Evolutionary conservation across 306 rosid genomes (phyloP).

Genomic region (Hippophae gyantsensis): DNA sequence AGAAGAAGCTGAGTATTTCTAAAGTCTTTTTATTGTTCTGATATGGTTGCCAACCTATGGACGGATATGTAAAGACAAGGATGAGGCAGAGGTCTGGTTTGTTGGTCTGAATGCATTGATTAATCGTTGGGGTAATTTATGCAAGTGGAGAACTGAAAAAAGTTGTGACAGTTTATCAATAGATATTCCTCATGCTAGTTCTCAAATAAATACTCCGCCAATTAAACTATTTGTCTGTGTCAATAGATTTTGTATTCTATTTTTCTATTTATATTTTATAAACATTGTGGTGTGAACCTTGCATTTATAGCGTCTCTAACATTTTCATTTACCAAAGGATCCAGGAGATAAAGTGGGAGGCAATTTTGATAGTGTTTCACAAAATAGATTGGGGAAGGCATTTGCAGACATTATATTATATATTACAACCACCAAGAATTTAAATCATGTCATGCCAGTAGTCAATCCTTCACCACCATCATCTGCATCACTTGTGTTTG

Average conservation of each 20-base stretch:
- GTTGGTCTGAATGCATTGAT: constrained; percentile 81
- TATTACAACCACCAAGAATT: constrained; percentile 39
- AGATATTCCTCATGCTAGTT: constrained; percentile 47
- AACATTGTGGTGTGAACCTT: constrained; percentile 17
- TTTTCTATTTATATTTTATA: constrained; percentile 4
- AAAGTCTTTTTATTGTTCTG: constrained; percentile 15
- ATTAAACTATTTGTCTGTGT: constrained; percentile 53
- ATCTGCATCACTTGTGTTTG: constrained; percentile 38
- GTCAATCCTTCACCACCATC: constrained; percentile 18
- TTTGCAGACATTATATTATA: constrained; percentile 66
- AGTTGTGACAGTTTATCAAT: constrained; percentile 43
- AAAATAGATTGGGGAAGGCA: constrained; percentile 62
- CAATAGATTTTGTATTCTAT: constrained; percentile 14
- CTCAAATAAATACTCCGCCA: constrained; percentile 52
- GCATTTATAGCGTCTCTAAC: constrained; percentile 13
- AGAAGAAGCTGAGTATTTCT: constrained; percentile 4
- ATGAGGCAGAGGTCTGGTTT: constrained; percentile 96
- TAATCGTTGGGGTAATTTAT: constrained; percentile 35
- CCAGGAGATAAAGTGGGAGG: constrained; percentile 43
- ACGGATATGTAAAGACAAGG: constrained; percentile 98
- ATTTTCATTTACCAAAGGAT: constrained; percentile 44
- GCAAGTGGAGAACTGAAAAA: constrained; percentile 44
- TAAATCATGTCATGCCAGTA: constrained; percentile 39
- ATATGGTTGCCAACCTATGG: constrained; percentile 23
- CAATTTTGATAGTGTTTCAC: constrained; percentile 37